Conservation (phyloP, 768 basidiomycete genomes). For the Naganishia antarctica region DNA sequence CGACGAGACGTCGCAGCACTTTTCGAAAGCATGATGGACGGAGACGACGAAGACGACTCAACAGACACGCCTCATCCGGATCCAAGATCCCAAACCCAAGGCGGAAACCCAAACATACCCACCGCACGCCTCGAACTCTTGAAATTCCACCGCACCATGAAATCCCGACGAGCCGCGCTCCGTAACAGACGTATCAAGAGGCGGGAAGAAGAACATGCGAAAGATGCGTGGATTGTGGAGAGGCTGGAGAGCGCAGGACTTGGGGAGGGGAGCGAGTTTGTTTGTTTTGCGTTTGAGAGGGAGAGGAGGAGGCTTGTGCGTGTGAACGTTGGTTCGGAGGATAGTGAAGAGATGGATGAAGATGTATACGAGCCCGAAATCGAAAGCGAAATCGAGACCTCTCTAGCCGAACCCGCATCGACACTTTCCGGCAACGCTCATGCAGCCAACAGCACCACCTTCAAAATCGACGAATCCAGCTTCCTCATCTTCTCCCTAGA, state of each 20-base stretch:
- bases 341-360: slow-evolving; percentile 51
- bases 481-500: slow-evolving; percentile 92
- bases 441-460: neutral
- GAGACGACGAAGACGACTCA: neutral
- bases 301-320: slow-evolving; percentile 54
- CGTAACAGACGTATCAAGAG: neutral
- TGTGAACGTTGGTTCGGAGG: slow-evolving; percentile 50
- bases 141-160: neutral
- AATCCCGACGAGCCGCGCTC: neutral
- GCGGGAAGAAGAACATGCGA: slow-evolving; percentile 11
- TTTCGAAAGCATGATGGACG: slow-evolving; percentile 79
- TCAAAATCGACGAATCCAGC: slow-evolving; percentile 59
- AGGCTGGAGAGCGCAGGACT: slow-evolving; percentile 8
- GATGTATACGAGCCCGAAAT: slow-evolving; percentile 51
- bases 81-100: neutral
- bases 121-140: neutral
- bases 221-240: slow-evolving; percentile 15
- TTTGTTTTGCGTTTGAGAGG: slow-evolving; percentile 22
- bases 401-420: neutral
- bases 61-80: neutral
- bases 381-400: slow-evolving; percentile 27
- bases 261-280: slow-evolving; percentile 21
- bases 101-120: too few relatives aligned
- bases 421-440: neutral
- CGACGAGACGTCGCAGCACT: slow-evolving; percentile 80